phyloP scores from a whole-genome alignment of 2,329 filamentous ascomycete species.

The Phialocephala sp. region DNA sequence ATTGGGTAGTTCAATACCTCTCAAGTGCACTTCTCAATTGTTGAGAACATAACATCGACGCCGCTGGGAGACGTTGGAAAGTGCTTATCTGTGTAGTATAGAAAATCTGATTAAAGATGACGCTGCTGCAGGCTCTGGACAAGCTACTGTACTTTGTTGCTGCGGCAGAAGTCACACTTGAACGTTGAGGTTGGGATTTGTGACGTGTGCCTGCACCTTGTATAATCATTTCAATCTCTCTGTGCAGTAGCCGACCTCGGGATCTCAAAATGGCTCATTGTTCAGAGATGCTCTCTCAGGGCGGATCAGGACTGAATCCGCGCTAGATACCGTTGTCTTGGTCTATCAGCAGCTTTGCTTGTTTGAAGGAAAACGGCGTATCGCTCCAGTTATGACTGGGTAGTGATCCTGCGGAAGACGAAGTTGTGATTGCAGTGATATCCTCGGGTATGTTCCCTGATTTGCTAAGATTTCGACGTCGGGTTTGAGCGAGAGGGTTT shows the following conservation, averaged over 20 bases:
- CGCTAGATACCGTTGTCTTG: slow-evolving; percentile 1
- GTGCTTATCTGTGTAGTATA: not conserved
- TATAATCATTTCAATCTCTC: not conserved
- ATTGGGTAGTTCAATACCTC: not conserved
- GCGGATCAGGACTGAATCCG: not conserved
- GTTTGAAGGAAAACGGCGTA: not conserved
- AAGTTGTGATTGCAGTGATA: not conserved
- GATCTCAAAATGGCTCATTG: not conserved
- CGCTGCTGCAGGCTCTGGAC: not conserved
- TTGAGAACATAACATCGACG: not conserved
- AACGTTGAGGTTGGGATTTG: not conserved
- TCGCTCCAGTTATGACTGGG: not conserved
- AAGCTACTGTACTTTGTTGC: not conserved
- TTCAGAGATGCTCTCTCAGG: not conserved
- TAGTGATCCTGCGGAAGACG: not conserved
- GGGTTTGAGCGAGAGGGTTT: not conserved
- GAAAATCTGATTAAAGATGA: not conserved
- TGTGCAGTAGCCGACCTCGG: not conserved
- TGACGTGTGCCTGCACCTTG: slow-evolving; percentile 1
- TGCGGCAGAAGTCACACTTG: not conserved
- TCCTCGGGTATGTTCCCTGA: not conserved
- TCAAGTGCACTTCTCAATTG: not conserved
- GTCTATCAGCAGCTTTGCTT: not conserved
- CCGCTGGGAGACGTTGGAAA: not conserved
- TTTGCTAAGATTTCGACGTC: not conserved